Conservation (phyloP, 2,329 filamentous ascomycete species). For the Thelonectria olida region DNA sequence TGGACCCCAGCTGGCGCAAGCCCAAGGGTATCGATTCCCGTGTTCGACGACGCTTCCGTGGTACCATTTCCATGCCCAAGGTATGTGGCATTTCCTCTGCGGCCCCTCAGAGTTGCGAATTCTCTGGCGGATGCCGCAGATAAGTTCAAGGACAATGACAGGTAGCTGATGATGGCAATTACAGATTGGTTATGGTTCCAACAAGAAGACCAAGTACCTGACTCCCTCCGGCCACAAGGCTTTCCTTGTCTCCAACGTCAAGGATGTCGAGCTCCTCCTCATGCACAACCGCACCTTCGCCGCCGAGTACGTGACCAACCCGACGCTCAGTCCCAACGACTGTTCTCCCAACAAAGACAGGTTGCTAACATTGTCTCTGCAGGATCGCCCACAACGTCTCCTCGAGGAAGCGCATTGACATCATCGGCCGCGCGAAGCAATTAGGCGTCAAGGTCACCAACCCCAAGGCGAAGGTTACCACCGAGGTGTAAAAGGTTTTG, state of each 20-base stretch:
- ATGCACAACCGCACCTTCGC: slow-evolving; percentile 99
- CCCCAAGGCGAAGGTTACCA: slow-evolving; percentile 98
- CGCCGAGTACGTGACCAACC: slow-evolving; percentile 80
- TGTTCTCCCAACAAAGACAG: background rate
- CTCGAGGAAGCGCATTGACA: slow-evolving; percentile 98
- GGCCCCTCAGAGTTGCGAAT: slow-evolving; percentile 10
- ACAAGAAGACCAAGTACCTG: slow-evolving; percentile 99
- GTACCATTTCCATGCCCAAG: slow-evolving; percentile 96
- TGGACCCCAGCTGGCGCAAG: slow-evolving; percentile 94
- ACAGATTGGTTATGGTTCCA: slow-evolving; percentile 98
- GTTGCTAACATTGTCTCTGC: slow-evolving; percentile 33
- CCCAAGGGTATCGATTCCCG: slow-evolving; percentile 99
- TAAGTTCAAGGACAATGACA: background rate
- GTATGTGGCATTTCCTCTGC: slow-evolving; percentile 66
- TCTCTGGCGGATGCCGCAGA: background rate
- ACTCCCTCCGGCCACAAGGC: slow-evolving; percentile 99
- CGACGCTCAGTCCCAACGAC: background rate
- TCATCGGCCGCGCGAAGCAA: slow-evolving; percentile 96
- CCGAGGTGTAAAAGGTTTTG: slow-evolving; percentile 74
- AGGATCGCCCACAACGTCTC: slow-evolving; percentile 99
- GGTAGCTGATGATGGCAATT: slow-evolving; percentile 30
- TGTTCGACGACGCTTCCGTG: slow-evolving; percentile 96
- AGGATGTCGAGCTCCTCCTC: slow-evolving; percentile 95
- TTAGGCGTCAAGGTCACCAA: slow-evolving; percentile 99
- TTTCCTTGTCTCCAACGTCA: slow-evolving; percentile 97